Evolutionary conservation across 176 grass and related monocot species (phyloP).

Genomic region (Chloris gayana): DNA sequence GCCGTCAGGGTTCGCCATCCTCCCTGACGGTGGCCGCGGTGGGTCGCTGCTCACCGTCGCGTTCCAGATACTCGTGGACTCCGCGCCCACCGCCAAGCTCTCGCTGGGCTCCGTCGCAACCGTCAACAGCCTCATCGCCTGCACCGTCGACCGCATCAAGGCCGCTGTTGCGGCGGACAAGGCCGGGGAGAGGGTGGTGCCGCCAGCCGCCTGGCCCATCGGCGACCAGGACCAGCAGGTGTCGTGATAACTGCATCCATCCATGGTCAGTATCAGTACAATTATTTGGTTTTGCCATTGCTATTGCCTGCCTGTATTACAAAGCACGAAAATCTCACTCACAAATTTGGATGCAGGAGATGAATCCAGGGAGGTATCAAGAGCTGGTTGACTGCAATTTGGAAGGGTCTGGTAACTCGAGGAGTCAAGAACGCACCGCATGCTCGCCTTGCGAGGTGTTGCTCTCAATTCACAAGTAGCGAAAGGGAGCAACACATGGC

Average conservation of each 20-base stretch:
- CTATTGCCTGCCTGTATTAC: neutral
- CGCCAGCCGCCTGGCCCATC: slow-evolving; percentile 24
- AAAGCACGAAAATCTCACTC: neutral
- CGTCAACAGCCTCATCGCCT: slow-evolving; percentile 82
- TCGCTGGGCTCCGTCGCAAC: slow-evolving; percentile 86
- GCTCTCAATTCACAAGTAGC: slow-evolving; percentile 33
- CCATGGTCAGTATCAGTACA: slow-evolving; percentile 11
- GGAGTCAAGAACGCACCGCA: slow-evolving; percentile 99
- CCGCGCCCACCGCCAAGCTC: slow-evolving; percentile 76
- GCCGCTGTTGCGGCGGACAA: slow-evolving; percentile 44
- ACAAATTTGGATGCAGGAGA: slow-evolving; percentile 11
- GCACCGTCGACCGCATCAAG: slow-evolving; percentile 90
- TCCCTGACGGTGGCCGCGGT: slow-evolving; percentile 56
- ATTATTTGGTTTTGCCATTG: no score
- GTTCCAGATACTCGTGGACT: slow-evolving; percentile 93
- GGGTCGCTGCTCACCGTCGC: slow-evolving; percentile 84
- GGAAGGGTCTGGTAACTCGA: slow-evolving; percentile 51
- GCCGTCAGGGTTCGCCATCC: slow-evolving; percentile 80
- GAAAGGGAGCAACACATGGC: slow-evolving; percentile 55
- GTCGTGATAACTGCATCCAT: neutral
- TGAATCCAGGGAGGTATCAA: slow-evolving; percentile 40
- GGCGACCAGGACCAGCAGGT: neutral
- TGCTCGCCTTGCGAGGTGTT: slow-evolving; percentile 76
- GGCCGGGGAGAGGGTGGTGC: slow-evolving; percentile 32
- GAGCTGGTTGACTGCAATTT: slow-evolving; percentile 3